Evolutionary conservation across 2,329 filamentous ascomycete species (phyloP).

Genomic region (Ilyonectria sp.): DNA sequence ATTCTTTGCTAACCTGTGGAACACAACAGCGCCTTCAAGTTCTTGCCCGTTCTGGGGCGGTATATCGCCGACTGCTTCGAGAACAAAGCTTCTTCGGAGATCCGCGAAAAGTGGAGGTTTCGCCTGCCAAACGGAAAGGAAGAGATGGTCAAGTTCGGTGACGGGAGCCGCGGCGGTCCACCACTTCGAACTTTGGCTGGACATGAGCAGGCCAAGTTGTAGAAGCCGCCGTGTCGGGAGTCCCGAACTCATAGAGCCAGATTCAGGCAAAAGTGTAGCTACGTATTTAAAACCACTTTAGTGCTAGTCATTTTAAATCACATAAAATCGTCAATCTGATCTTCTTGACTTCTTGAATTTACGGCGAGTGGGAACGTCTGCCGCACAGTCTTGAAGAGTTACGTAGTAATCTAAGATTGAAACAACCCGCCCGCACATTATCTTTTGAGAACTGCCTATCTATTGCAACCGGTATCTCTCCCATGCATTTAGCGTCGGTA

Average conservation of each 20-base stretch:
- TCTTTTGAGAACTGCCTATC: not conserved
- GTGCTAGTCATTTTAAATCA: too few relatives aligned
- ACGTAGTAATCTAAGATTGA: too few relatives aligned
- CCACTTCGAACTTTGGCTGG: slow-evolving; percentile 43
- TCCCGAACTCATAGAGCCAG: not conserved
- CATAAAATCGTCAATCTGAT: too few relatives aligned
- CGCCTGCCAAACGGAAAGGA: slow-evolving; percentile 23
- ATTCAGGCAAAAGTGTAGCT: not conserved
- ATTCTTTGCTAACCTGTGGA: slow-evolving; percentile 11
- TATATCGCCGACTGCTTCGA: slow-evolving; percentile 53
- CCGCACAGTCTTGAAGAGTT: too few relatives aligned
- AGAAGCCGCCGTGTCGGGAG: not conserved
- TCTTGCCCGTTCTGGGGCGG: slow-evolving; percentile 37
- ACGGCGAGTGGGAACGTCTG: too few relatives aligned
- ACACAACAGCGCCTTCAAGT: slow-evolving; percentile 38
- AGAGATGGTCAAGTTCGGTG: slow-evolving; percentile 41
- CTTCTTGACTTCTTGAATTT: too few relatives aligned
- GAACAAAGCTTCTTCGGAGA: slow-evolving; percentile 45
- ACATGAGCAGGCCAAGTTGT: slow-evolving; percentile 50
- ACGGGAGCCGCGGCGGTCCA: slow-evolving; percentile 51
- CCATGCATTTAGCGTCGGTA: not conserved
- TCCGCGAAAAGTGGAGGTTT: slow-evolving; percentile 52
- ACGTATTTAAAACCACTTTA: not conserved
- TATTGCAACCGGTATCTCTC: not conserved
- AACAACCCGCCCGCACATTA: too few relatives aligned